Evolutionary conservation across 345 rosid genomes (phyloP), one percentile per base, ranked within the genome.

Genomic region (Gossypium thurberi): DNA sequence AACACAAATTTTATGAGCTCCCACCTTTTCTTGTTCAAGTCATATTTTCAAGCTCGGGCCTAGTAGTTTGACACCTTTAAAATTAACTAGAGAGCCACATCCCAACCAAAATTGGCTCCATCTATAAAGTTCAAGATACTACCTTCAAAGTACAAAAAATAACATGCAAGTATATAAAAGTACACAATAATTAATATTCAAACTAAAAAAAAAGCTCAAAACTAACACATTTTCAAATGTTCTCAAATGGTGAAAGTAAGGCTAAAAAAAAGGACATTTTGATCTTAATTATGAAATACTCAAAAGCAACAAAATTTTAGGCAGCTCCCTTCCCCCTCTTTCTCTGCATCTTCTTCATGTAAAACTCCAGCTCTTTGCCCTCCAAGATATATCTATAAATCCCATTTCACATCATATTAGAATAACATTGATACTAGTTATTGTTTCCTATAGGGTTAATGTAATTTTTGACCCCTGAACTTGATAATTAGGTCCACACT

Each of bases 301-400:
- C 12, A 0, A 33, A 33, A 51, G 46, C 5, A 69, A 10, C 51
- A 51, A 76, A 65, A 66, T 2, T 75, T 83, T 86, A 87, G 68
- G 92, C 90, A 60, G 90, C 87, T 57, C 86, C 87, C 86, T 85
- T 91, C 73, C 97, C 97, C 88, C 90, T 86, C 94, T 92, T 90
- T 86, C 82, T 90, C 81, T 89, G 96, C n/a, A 90, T 20, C 86
- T 92, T 87, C 90, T 87, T 92, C 92, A 85, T 83, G 85, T 87
- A 89, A 66, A 89, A 90, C 37, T 89, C 98, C 42, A 90, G 76
- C 80, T 89, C 94, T 80, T 80, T 86, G 44, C 92, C 94, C 71
- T 90, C 92, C 84, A 83, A 79, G 21, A 85, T 89, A 69, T 85
- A 89, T 62, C 92, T 89, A 87, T 26, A 59, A 79, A 68, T 61